phyloP scores from a whole-genome alignment of 495 filamentous ascomycete species.

The Neurospora intermedia region DNA sequence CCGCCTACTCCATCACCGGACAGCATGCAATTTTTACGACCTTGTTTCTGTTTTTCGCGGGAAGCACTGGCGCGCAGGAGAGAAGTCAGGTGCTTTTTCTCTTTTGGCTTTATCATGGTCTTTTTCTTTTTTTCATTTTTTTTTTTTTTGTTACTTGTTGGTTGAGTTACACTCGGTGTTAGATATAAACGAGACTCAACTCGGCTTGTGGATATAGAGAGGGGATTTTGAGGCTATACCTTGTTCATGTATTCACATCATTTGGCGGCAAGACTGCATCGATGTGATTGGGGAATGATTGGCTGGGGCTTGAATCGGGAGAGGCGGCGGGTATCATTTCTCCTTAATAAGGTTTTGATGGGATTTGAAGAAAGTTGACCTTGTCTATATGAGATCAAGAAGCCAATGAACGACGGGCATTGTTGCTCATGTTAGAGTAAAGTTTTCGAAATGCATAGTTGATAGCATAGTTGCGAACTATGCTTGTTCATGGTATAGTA shows the following conservation, averaged over 20 bases:
- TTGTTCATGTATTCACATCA: neutral
- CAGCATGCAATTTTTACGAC: neutral
- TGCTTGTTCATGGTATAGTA: neutral
- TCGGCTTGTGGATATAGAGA: neutral
- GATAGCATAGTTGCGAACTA: neutral
- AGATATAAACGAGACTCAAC: neutral
- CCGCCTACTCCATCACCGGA: neutral
- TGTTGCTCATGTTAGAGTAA: neutral
- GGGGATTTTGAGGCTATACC: neutral
- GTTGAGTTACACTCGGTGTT: neutral
- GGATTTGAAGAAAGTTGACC: neutral
- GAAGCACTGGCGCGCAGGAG: neutral
- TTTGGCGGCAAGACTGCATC: neutral
- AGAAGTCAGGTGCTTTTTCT: neutral
- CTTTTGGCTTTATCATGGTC: neutral
- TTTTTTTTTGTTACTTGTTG: neutral
- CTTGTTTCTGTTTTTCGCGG: neutral
- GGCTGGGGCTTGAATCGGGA: neutral
- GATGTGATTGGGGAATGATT: neutral
- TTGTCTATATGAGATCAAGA: conserved; percentile 1
- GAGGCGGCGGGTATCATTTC: neutral
- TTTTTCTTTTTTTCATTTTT: no score
- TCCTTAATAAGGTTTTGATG: neutral
- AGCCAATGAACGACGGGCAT: neutral
- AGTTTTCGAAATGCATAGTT: no score